Evolutionary conservation across 345 rosid genomes (phyloP).

Genomic region (Excoecaria agallocha): DNA sequence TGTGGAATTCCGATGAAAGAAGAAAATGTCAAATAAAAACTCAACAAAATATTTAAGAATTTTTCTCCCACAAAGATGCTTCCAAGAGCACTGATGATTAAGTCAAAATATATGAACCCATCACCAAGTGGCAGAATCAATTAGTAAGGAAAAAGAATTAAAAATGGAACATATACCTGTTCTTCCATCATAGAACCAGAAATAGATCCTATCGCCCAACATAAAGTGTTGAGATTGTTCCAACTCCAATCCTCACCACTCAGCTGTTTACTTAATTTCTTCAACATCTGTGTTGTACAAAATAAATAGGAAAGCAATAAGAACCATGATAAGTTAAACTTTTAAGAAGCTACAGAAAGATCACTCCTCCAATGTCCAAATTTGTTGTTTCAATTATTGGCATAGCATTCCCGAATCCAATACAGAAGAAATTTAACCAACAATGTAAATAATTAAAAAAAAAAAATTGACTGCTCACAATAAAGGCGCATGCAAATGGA

Average conservation of each 20-base stretch:
- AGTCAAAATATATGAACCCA: not conserved
- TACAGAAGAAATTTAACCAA: not conserved
- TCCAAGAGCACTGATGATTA: not conserved
- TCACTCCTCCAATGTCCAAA: not conserved
- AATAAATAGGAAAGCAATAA: constrained; percentile 13
- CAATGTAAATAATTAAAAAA: not conserved
- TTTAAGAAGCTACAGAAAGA: not conserved
- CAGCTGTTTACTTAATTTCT: constrained; percentile 89
- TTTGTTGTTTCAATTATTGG: not conserved
- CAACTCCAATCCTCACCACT: constrained; percentile 98
- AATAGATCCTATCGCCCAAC: constrained; percentile 99
- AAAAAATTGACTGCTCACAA: no score
- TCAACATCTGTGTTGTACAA: constrained; percentile 66
- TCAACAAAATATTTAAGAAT: not conserved
- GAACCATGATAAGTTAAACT: not conserved
- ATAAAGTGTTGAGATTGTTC: constrained; percentile 91
- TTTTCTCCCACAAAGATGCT: not conserved
- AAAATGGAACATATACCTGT: constrained; percentile 52
- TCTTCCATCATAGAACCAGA: constrained; percentile 99
- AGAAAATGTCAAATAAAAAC: not conserved
- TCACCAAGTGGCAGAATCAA: not conserved
- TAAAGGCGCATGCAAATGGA: not conserved
- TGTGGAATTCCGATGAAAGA: not conserved
- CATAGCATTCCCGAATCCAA: no score
- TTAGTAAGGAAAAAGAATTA: not conserved